phyloP scores from a whole-genome alignment of 164 flowering plant species.

The Cinnamomum micranthum region DNA sequence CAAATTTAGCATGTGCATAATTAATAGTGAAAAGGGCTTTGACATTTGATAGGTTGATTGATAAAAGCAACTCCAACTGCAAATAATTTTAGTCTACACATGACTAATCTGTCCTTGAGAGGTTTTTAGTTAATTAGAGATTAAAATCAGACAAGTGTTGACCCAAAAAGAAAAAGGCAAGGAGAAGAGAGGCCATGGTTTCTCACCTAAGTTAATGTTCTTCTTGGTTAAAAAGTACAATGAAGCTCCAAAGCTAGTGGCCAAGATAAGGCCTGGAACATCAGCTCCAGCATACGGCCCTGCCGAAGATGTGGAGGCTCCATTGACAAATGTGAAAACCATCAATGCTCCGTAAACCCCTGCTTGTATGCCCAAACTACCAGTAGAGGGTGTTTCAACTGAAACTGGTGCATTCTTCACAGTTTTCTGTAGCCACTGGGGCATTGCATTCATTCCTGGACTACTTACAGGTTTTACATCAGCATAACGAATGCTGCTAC shows the following conservation, averaged over 20 bases:
- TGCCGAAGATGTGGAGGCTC: slow-evolving; percentile 43
- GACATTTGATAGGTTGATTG: too few relatives aligned
- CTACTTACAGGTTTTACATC: slow-evolving; percentile 67
- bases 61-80: too few relatives aligned
- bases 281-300: slow-evolving; percentile 64
- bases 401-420: slow-evolving; percentile 55
- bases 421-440: slow-evolving; percentile 66
- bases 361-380: slow-evolving; percentile 69
- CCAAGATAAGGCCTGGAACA: slow-evolving; percentile 85
- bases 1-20: too few relatives aligned
- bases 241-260: slow-evolving; percentile 89
- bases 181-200: background rate
- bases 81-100: too few relatives aligned
- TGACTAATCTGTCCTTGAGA: too few relatives aligned
- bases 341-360: slow-evolving; percentile 86
- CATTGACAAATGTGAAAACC: slow-evolving; percentile 73
- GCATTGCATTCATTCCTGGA: slow-evolving; percentile 50
- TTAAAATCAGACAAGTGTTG: too few relatives aligned
- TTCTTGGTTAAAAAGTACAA: slow-evolving; percentile 83
- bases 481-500: slow-evolving; percentile 68
- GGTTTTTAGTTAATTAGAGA: too few relatives aligned
- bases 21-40: too few relatives aligned
- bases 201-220: slow-evolving; percentile 70
- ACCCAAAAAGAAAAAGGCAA: too few relatives aligned
- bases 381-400: slow-evolving; percentile 60